Conservation (phyloP, 176 grass and related monocot species). For the Poa annua region DNA sequence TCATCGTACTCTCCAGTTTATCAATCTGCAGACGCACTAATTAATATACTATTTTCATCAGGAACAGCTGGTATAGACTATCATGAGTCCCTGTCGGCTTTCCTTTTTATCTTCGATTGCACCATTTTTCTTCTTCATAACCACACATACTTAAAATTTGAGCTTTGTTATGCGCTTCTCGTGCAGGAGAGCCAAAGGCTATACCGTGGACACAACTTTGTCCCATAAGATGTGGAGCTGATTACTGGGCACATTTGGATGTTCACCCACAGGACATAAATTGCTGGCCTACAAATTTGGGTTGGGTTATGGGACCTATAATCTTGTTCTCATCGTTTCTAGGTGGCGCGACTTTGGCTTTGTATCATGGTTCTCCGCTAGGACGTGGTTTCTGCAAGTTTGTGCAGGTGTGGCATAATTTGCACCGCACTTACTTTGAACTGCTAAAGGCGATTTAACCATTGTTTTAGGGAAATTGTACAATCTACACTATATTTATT, state of each 20-base stretch:
- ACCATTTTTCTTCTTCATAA: neutral
- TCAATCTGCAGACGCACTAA: slow-evolving; percentile 63
- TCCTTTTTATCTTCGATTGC: neutral
- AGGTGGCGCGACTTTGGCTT: slow-evolving; percentile 72
- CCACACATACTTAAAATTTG: neutral
- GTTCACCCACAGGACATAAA: slow-evolving; percentile 58
- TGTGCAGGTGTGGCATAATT: slow-evolving; percentile 65
- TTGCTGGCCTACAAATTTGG: slow-evolving; percentile 93
- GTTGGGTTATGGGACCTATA: slow-evolving; percentile 96
- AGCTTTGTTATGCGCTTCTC: slow-evolving; percentile 29
- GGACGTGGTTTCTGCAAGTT: slow-evolving; percentile 87
- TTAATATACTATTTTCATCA: slow-evolving; percentile 95
- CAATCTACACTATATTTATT: too few relatives aligned
- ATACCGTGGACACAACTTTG: slow-evolving; percentile 91
- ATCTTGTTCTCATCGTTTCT: slow-evolving; percentile 73
- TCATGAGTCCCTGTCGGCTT: neutral
- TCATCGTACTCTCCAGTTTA: too few relatives aligned
- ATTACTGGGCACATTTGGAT: slow-evolving; percentile 88
- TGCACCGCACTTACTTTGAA: slow-evolving; percentile 12
- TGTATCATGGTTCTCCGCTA: slow-evolving; percentile 92
- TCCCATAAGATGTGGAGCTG: slow-evolving; percentile 73
- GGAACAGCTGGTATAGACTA: slow-evolving; percentile 82
- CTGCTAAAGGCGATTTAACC: slow-evolving; percentile 13
- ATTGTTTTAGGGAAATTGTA: too few relatives aligned
- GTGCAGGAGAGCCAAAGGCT: slow-evolving; percentile 92